Evolutionary conservation across 2,329 filamentous ascomycete species (phyloP).

Genomic region (Cladosporium sp.): DNA sequence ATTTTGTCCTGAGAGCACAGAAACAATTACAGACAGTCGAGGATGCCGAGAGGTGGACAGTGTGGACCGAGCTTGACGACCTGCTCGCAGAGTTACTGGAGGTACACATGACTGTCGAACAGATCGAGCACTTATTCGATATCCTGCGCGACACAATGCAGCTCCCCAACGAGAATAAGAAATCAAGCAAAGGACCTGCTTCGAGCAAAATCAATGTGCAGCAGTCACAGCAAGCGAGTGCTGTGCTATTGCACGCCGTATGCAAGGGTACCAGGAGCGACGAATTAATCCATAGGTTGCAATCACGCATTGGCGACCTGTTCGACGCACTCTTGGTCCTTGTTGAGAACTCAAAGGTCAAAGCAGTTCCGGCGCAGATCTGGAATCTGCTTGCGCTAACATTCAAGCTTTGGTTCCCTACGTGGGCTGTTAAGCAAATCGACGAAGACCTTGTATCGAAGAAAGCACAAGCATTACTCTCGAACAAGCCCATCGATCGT

Average conservation of each 20-base stretch:
- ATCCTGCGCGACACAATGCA: not conserved
- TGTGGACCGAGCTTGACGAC: conserved; percentile 9
- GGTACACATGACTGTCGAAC: conserved; percentile 4
- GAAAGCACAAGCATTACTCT: not conserved
- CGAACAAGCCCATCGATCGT: not conserved
- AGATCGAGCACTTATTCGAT: not conserved
- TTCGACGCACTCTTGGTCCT: conserved; percentile 11
- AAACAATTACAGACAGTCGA: conserved; percentile 18
- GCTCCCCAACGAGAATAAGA: not conserved
- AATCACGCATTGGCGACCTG: conserved; percentile 9
- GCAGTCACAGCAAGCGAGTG: not conserved
- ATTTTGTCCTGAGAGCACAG: conserved; percentile 28
- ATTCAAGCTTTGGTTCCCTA: conserved; percentile 13
- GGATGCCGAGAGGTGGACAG: not conserved
- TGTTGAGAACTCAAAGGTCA: conserved; percentile 1
- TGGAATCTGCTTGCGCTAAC: conserved; percentile 1
- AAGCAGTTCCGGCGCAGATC: not conserved
- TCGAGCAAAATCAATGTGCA: not conserved
- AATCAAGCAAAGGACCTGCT: not conserved
- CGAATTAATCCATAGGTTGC: conserved; percentile 12
- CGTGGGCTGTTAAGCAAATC: not conserved
- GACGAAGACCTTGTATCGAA: not conserved
- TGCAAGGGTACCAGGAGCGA: conserved; percentile 14
- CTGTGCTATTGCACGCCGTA: not conserved
- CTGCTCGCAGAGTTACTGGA: conserved; percentile 1